Conservation (phyloP, 306 rosid species). For the Dryas octopetala region DNA sequence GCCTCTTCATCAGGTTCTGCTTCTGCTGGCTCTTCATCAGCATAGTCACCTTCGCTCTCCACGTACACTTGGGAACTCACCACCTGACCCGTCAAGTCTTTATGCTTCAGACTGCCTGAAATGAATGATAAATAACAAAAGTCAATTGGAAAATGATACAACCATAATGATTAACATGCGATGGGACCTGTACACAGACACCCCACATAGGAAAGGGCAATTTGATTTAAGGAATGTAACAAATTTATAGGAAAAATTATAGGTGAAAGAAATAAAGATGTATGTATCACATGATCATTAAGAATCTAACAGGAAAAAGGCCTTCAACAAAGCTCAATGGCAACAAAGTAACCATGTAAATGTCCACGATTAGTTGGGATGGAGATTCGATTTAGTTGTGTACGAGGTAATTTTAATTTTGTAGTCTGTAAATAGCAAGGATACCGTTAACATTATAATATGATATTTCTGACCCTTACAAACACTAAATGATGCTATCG, state of each 20-base stretch:
- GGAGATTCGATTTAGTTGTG: background rate
- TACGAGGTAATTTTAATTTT: background rate
- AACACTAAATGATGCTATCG: background rate
- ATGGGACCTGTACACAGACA: background rate
- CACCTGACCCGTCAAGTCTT: conserved; percentile 39
- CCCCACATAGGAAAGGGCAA: background rate
- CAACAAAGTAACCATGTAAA: background rate
- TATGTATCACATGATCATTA: background rate
- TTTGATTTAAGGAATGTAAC: background rate
- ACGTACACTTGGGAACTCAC: conserved; percentile 43
- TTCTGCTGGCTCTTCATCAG: conserved; percentile 24
- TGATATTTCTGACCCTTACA: background rate
- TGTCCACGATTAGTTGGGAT: background rate
- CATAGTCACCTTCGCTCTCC: conserved; percentile 16
- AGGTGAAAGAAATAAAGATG: background rate
- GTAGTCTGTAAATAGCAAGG: background rate
- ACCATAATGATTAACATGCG: background rate
- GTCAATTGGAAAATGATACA: background rate
- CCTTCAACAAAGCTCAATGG: background rate
- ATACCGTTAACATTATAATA: background rate
- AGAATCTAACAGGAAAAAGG: background rate
- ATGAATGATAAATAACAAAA: background rate
- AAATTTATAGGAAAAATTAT: background rate
- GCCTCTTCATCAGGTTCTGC: conserved; percentile 6
- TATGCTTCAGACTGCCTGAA: conserved; percentile 42